Base-by-base conservation (phyloP, 2,329 filamentous ascomycete genomes). In the Trichoderma afroharzianum region DNA sequence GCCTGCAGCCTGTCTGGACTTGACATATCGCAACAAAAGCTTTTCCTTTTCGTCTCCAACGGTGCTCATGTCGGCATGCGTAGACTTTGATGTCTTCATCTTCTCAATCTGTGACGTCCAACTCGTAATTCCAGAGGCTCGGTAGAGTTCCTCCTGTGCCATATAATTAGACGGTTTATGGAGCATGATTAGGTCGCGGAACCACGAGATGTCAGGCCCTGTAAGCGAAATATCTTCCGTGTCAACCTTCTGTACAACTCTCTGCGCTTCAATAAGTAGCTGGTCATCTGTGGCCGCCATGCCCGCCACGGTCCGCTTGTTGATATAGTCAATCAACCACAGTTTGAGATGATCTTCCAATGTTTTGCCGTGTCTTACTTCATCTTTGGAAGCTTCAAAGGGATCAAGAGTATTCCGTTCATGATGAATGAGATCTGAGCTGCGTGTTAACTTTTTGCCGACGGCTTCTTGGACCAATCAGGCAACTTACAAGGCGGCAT, bases 261-360 rank as follows among this genome's bases (percentile, higher is more conserved):
- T 62, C 7, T 62, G 55, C 3, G 67, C 67, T 26, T 69, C 67
- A 28, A 62, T 11, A 28, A 69, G 67, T 15, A 69, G 57, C 11
- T 69, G 50, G 6, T 50, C 39, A 15, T 69, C 67, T 12, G 67
- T 69, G 24, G 39, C 14, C 3, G 67, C 5, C 15, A 21, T 21
- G 24, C 28, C 67, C 6, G 67, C 39, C 6, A 61, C 21, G 6
- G 26, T 30, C 14, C 57, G 28, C 33, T 69, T 39, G 18, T 61
- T 62, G 57, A 69, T 61, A 50, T 69, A 69, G 8, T 69, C 68
- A 55, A 66, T 24, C 3, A 64, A 43, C 43, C 43, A 66, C 30
- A 64, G 53, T 24, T 70, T 70, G 28, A 70, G 55, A 62, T 71
- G 43, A 15, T 68, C 70, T 58, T 68, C 61, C 4, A 71, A 33